Conservation (phyloP, 176 grass and related monocot species). For the Panicum miliaceum region DNA sequence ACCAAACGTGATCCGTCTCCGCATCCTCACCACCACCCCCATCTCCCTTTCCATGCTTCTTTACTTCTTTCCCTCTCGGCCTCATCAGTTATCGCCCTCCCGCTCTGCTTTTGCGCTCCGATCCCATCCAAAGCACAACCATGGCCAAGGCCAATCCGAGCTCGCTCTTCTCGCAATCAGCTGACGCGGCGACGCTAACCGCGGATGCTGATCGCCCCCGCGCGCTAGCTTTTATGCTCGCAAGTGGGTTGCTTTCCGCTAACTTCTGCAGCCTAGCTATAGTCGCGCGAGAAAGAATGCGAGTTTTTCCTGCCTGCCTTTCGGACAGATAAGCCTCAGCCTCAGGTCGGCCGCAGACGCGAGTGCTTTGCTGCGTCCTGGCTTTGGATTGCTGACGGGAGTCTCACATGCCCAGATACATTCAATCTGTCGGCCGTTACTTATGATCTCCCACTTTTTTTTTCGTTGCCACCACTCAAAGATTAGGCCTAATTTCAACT, state of each 20-base stretch:
- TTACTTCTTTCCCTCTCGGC: too few relatives aligned
- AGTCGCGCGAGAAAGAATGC: conserved; percentile 16
- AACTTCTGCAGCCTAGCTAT: not conserved
- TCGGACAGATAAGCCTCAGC: not conserved
- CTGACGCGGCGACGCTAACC: not conserved
- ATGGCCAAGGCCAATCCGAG: not conserved
- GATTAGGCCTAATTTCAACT: too few relatives aligned
- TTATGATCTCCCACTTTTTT: too few relatives aligned
- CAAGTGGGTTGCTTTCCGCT: not conserved
- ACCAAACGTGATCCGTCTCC: not conserved
- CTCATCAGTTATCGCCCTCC: not conserved
- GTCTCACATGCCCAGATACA: conserved; percentile 25
- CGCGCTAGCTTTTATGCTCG: not conserved
- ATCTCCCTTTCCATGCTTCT: not conserved
- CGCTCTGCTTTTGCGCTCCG: conserved; percentile 5
- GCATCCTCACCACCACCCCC: not conserved
- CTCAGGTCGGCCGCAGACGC: not conserved
- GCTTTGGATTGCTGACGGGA: conserved; percentile 32
- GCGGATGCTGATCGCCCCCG: not conserved
- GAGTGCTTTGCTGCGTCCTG: conserved; percentile 33
- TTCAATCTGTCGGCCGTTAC: not conserved
- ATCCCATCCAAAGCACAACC: not conserved
- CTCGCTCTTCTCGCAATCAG: not conserved
- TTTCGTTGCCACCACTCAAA: too few relatives aligned
- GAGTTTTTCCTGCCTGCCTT: not conserved